Evolutionary conservation across 2,329 filamentous ascomycete genomes (phyloP).

Genomic region (Rutstroemia sp.): DNA sequence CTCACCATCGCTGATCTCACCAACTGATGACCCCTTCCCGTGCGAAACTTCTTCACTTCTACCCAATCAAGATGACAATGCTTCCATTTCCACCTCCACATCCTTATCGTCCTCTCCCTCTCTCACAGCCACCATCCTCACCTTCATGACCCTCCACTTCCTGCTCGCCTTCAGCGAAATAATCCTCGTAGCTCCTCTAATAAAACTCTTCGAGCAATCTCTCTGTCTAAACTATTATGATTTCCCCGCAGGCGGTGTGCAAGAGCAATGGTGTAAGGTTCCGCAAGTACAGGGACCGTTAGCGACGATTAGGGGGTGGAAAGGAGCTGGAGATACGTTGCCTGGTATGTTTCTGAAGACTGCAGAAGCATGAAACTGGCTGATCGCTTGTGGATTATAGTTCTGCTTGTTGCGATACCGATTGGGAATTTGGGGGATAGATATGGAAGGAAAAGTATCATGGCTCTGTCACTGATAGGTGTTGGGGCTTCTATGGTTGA

Average conservation of each 20-base stretch:
- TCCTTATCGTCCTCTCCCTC: neutral
- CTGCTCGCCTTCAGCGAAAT: slow-evolving; percentile 27
- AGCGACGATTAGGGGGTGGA: slow-evolving; percentile 28
- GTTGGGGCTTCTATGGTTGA: slow-evolving; percentile 19
- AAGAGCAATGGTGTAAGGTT: slow-evolving; percentile 23
- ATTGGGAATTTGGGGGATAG: slow-evolving; percentile 26
- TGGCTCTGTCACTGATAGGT: slow-evolving; percentile 23
- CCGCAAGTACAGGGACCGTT: slow-evolving; percentile 23
- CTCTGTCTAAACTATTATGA: slow-evolving; percentile 23
- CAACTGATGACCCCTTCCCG: too few species aligned
- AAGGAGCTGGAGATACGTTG: slow-evolving; percentile 25
- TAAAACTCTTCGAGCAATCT: slow-evolving; percentile 26
- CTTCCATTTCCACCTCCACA: neutral
- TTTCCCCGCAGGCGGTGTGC: slow-evolving; percentile 17
- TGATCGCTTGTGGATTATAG: slow-evolving; percentile 9
- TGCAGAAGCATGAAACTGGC: neutral
- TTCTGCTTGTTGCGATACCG: slow-evolving; percentile 27
- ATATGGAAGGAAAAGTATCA: slow-evolving; percentile 22
- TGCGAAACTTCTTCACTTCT: too few species aligned
- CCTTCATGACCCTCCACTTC: slow-evolving; percentile 28
- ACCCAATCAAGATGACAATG: neutral
- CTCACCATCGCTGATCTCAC: too few species aligned
- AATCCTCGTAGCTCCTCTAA: slow-evolving; percentile 24
- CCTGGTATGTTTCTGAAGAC: slow-evolving; percentile 17
- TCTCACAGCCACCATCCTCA: neutral